Evolutionary conservation across 306 rosid genomes (phyloP).

Genomic region (Pyrus communis): DNA sequence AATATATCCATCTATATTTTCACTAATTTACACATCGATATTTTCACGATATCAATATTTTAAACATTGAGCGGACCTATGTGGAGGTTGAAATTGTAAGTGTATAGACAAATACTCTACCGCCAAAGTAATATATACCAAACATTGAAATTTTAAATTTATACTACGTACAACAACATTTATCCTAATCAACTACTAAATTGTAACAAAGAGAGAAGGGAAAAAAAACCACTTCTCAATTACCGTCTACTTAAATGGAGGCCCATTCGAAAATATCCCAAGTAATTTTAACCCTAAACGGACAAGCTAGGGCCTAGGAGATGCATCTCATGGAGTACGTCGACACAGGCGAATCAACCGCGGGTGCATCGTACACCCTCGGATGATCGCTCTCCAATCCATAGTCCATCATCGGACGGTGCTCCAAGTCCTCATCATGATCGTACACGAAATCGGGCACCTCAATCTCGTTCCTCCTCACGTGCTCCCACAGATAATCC

Average conservation of each 20-base stretch:
- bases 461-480: constrained; percentile 66
- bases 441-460: constrained; percentile 76
- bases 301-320: constrained; percentile 26
- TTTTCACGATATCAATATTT: too few species aligned
- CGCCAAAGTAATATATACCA: too few species aligned
- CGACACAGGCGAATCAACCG: constrained; percentile 49
- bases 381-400: constrained; percentile 89
- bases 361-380: constrained; percentile 56
- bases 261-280: not conserved
- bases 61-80: too few species aligned
- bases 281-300: not conserved
- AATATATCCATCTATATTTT: too few species aligned
- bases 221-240: not conserved
- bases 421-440: constrained; percentile 89
- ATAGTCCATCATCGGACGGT: constrained; percentile 90
- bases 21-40: too few species aligned
- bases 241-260: not conserved
- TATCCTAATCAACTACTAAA: not conserved
- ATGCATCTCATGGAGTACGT: constrained; percentile 92
- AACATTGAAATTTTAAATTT: too few species aligned
- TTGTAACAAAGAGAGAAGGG: not conserved
- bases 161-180: not conserved
- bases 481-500: constrained; percentile 73
- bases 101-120: too few species aligned
- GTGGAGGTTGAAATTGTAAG: too few species aligned